Base-by-base conservation (phyloP, 345 rosid species). In the Streptanthus diversifolius region DNA sequence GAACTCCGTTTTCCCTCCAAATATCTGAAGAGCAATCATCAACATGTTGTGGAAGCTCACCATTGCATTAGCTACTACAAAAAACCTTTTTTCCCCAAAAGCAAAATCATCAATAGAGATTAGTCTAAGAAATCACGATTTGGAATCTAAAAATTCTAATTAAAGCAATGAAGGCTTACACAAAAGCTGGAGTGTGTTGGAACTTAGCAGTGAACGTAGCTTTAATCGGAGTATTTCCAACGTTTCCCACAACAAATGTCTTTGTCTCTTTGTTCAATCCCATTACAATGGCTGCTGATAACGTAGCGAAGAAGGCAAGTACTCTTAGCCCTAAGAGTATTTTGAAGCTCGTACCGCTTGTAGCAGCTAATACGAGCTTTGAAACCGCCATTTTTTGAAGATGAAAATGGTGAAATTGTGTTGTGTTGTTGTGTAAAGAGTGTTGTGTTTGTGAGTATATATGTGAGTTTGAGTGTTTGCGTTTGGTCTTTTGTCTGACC, bases 151-250 rank as follows among this genome's bases (percentile, higher is more conserved):
- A 11, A 17, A 24, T 10, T 32, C 15, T 40, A 4, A 8, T 15
- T 13, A n/a, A 24, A 74, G 48, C 24, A 30, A 1, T 15, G 21
- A 60, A 40, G 54, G 48, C 88, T 82, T 84, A 95, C 99, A 95
- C 90, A 66, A 87, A 87, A 2, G 99, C 99, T 10, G 99, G 98
- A 57, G 97, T 88, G 68, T 95, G 83, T 9, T 87, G 85, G 76
- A 95, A 95, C 85, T 90, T 87, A 63, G 99, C 99, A 19, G 88
- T 86, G 68, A 95, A 72, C 54, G 93, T 78, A 67, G 82, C 88
- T 14, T 52, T 79, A 3, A 95, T 40, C 8, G 93, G 82, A 47
- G 93, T 83, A 29, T 51, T 88, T 2, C 97, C 97, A 63, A 90
- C 67, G 25, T 84, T 84, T 3, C 90, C 99, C 52, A 91, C 84